These are phyloP conservation scores for Lichina pygmaea DNA, from an alignment of 495 filamentous ascomycete genomes.

Conservation along the genomic window DNA sequence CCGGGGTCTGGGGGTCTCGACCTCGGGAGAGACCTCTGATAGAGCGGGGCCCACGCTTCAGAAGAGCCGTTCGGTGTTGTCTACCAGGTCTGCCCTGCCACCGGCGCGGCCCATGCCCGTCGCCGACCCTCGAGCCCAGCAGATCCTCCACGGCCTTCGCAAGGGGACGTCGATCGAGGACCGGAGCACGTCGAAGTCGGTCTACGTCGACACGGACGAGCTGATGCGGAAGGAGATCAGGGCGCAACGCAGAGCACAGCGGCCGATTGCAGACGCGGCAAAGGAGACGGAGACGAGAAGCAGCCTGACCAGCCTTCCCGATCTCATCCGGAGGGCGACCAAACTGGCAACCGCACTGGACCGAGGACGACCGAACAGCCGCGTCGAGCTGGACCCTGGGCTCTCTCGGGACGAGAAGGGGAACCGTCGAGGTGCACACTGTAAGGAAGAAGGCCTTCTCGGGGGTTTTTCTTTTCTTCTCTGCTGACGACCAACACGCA, in stretches of 20 bases:
- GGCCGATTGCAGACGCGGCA: not conserved
- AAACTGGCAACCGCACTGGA: slow-evolving; percentile 71
- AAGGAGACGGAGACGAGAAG: slow-evolving; percentile 1
- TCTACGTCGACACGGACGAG: too few relatives aligned
- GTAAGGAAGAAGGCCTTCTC: too few relatives aligned
- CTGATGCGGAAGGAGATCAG: not conserved
- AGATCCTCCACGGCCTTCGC: too few relatives aligned
- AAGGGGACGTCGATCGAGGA: not conserved
- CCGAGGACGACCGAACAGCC: slow-evolving; percentile 57
- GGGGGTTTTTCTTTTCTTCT: not conserved
- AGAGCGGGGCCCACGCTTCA: not conserved
- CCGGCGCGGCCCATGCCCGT: not conserved
- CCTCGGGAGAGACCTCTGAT: not conserved
- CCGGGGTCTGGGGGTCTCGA: too few relatives aligned
- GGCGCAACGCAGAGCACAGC: not conserved
- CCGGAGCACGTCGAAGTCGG: not conserved
- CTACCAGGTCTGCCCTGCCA: not conserved
- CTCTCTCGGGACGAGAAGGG: not conserved
- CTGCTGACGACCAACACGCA: not conserved
- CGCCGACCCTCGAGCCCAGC: not conserved
- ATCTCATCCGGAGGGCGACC: slow-evolving; percentile 73
- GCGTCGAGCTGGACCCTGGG: slow-evolving; percentile 5
- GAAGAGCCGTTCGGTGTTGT: not conserved
- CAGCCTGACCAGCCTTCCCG: slow-evolving; percentile 50
- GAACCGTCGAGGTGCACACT: too few relatives aligned